Base-by-base conservation (phyloP, 345 rosid genomes). In the Nasturtium officinale region DNA sequence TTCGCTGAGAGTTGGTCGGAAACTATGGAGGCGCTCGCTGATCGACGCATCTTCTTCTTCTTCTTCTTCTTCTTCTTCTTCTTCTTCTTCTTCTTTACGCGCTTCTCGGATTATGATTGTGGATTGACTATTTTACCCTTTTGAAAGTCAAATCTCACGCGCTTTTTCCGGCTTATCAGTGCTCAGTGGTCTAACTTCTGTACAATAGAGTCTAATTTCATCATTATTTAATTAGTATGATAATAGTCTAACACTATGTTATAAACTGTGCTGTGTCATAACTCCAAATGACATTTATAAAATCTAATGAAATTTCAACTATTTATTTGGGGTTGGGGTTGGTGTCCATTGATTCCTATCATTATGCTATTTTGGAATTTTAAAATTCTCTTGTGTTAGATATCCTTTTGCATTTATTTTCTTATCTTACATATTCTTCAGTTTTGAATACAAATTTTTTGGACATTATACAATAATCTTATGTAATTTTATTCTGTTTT, bases 21-120 rank as follows among this genome's bases (percentile, higher is more conserved):
- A 61, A 84, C 80, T 28, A 79, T 78, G 15, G 82, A 76, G 67
- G 79, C 71, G 75, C 91, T 83, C 64, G 92, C 65, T 5, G 94
- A 85, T 74, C 98, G 81, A 60, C 79, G 90, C 96, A 92, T 91
- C 73, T 79, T 61, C 48, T 35, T 57, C 43, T 30, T 55, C 20
- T 32, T 16, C 42, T 11, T n/a, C 63, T 9, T 23, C 78, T 25
- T 25, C 26, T 25, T 25, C 26, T 25, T 75, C n/a, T n/a, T n/a
- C n/a, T n/a, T n/a, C n/a, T n/a, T n/a, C n/a, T n/a, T 42, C 7
- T 13, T 0, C 11, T 38, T 66, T 43, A 75, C 74, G 74, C 79
- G 79, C 75, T 76, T 68, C 18, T 51, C 70, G 10, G 17, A 3
- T 60, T 11, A 0, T 1, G 43, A 28, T 8, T 7, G 0, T 3